Conservation (phyloP, 768 basidiomycete genomes). For the Leucocoprinus birnbaumii region DNA sequence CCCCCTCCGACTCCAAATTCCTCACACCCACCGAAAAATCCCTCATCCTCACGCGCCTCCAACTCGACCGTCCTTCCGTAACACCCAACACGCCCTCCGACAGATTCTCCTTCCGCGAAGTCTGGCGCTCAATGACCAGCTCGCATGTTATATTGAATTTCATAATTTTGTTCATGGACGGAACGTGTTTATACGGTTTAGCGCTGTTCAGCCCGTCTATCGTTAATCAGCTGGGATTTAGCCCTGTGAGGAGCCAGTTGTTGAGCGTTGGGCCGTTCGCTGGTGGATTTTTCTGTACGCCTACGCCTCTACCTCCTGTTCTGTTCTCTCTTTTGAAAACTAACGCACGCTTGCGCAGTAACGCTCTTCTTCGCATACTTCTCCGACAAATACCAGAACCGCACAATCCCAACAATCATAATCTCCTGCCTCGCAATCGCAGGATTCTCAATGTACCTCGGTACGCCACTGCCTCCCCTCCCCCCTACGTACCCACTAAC, state of each 20-base stretch:
- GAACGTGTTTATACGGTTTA: constrained; percentile 32
- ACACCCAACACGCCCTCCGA: constrained; percentile 18
- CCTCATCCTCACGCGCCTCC: constrained; percentile 29
- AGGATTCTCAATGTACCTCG: constrained; percentile 29
- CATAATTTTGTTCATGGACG: constrained; percentile 31
- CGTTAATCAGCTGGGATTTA: constrained; percentile 33
- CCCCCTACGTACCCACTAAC: not conserved
- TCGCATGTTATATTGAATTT: constrained; percentile 33
- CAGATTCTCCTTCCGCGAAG: constrained; percentile 28
- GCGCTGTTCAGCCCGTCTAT: constrained; percentile 35
- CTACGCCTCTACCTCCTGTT: not conserved
- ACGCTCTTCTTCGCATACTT: constrained; percentile 22
- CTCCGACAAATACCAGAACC: constrained; percentile 24
- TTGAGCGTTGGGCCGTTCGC: constrained; percentile 37
- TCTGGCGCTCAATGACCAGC: constrained; percentile 26
- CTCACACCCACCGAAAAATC: constrained; percentile 30
- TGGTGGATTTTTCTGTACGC: constrained; percentile 30
- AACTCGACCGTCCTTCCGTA: constrained; percentile 30
- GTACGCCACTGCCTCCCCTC: constrained; percentile 12
- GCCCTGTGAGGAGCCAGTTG: constrained; percentile 27
- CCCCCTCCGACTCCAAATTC: constrained; percentile 26
- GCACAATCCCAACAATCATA: constrained; percentile 22
- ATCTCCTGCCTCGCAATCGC: constrained; percentile 22
- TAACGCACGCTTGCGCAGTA: constrained; percentile 12
- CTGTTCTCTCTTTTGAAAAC: not conserved